phyloP scores from a whole-genome alignment of 177 flowering plant genomes.

The Telopea speciosissima region DNA sequence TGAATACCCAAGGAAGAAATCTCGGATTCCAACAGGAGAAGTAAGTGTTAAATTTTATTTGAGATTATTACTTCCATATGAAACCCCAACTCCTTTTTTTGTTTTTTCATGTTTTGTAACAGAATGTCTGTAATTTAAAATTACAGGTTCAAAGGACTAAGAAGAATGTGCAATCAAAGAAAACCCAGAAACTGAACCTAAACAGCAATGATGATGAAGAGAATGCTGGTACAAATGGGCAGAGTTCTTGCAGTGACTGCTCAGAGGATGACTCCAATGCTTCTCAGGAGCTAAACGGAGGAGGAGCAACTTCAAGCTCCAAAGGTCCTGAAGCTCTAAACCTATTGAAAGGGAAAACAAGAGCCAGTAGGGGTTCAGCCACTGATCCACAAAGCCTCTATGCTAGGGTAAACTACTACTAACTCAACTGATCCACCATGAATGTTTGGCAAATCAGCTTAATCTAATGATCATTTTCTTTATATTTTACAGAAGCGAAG shows the following conservation, averaged over 20 bases:
- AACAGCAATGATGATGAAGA: constrained; percentile 29
- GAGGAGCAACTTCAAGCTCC: constrained; percentile 19
- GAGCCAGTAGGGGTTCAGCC: constrained; percentile 71
- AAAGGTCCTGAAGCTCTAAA: constrained; percentile 33
- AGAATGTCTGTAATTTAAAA: neutral
- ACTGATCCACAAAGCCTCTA: constrained; percentile 97
- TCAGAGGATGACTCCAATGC: constrained; percentile 65
- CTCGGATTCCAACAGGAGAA: neutral
- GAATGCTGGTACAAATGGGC: constrained; percentile 31
- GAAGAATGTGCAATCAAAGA: constrained; percentile 33
- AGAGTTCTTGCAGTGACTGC: constrained; percentile 42
- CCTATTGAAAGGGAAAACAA: constrained; percentile 42
- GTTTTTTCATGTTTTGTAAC: neutral
- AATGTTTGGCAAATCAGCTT: neutral
- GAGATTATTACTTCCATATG: no score
- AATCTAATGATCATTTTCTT: neutral
- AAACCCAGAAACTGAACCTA: constrained; percentile 24
- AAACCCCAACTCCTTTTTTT: no score
- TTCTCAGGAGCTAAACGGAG: constrained; percentile 45
- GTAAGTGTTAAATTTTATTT: neutral
- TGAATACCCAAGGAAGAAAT: neutral
- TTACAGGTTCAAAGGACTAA: constrained; percentile 33
- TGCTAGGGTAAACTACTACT: constrained; percentile 63
- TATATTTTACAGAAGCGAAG: constrained; percentile 68
- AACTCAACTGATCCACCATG: neutral